These are phyloP conservation scores for Cercospora sesami DNA, from an alignment of 2,329 filamentous ascomycete species.

Conservation along the genomic window DNA sequence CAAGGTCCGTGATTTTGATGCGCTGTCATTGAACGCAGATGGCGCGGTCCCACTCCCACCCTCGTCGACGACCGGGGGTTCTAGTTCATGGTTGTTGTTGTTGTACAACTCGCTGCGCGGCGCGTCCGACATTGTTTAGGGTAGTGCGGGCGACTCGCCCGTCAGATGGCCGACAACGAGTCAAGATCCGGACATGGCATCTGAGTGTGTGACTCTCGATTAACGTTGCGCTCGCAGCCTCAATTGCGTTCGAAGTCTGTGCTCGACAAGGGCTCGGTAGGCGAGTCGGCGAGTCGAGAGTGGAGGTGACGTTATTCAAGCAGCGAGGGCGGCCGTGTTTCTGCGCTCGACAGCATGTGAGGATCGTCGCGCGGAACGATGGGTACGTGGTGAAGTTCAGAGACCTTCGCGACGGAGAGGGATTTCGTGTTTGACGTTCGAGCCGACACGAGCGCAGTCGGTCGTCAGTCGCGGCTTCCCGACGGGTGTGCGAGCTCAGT, in stretches of 20 bases:
- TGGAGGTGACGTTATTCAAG: neutral
- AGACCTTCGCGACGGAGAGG: neutral
- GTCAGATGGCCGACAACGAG: neutral
- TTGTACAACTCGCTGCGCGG: neutral
- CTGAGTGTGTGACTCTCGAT: neutral
- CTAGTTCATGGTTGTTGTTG: neutral
- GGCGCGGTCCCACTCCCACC: neutral
- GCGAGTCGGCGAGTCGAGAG: neutral
- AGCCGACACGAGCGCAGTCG: neutral
- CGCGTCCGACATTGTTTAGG: neutral
- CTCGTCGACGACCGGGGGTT: neutral
- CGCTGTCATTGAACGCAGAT: constrained; percentile 9
- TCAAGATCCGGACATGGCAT: constrained; percentile 9
- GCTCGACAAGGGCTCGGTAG: neutral
- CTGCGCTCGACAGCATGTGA: neutral
- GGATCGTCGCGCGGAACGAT: neutral
- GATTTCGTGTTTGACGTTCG: neutral
- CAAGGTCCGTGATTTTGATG: constrained; percentile 11
- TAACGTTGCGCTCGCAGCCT: neutral
- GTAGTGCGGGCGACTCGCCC: neutral
- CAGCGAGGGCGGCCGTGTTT: neutral
- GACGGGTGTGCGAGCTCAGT: neutral
- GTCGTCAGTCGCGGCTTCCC: neutral
- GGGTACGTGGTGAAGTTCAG: neutral
- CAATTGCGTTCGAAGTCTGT: neutral